Percentiles rank a stretch among this genome's conserved stretches.
These are phyloP conservation scores for Populus simonii DNA, from an alignment of 345 rosid genomes.

Conservation along the genomic window DNA sequence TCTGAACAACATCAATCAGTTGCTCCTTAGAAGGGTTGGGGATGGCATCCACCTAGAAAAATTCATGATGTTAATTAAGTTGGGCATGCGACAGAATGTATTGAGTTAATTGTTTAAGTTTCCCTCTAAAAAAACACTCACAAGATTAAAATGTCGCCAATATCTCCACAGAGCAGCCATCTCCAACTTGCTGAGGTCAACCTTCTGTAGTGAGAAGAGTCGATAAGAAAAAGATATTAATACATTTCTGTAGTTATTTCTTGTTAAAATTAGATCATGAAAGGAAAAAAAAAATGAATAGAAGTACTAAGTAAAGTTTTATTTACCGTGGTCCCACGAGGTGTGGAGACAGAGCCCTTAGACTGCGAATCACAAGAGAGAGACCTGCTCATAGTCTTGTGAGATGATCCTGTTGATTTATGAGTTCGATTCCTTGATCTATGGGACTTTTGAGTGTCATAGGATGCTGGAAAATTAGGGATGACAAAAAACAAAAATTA, in stretches of 20 bases:
- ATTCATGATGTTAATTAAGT: background rate
- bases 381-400: constrained; percentile 66
- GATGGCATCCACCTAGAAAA: constrained; percentile 61
- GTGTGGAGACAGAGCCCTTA: constrained; percentile 54
- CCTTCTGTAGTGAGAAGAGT: constrained; percentile 44
- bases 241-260: background rate
- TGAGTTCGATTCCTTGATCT: constrained; percentile 70
- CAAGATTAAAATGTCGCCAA: constrained; percentile 88
- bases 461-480: constrained; percentile 52
- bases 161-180: constrained; percentile 84
- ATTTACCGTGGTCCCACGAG: constrained; percentile 54
- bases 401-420: constrained; percentile 70
- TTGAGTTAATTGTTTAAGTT: background rate
- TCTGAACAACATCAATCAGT: constrained; percentile 70
- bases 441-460: constrained; percentile 78
- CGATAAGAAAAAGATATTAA: background rate
- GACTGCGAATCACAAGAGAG: constrained; percentile 83
- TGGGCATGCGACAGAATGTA: background rate
- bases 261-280: background rate
- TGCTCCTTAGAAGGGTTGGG: constrained; percentile 89
- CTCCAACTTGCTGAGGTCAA: constrained; percentile 91
- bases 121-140: constrained; percentile 27
- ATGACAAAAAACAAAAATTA: constrained; percentile 28
- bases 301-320: background rate
- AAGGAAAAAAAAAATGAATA: background rate